These are phyloP conservation scores for Adansonia madagascariensis DNA, from an alignment of 441 rosid species.

Conservation along the genomic window DNA sequence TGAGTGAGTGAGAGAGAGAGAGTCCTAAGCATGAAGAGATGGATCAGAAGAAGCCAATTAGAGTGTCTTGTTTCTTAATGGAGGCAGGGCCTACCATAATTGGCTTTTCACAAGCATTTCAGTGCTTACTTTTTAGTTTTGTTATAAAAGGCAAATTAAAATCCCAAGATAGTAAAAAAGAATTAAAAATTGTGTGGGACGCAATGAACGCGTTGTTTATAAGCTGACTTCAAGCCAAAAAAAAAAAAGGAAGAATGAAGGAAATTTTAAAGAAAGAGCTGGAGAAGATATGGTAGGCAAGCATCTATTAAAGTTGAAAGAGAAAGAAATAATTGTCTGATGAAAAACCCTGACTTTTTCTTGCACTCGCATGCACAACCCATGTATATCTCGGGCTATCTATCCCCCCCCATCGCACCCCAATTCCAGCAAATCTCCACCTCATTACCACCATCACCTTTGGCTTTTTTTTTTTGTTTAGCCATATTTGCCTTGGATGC, in stretches of 20 bases:
- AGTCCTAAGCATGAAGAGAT: slow-evolving; percentile 36
- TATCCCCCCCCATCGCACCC: too few relatives aligned
- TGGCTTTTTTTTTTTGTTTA: background rate
- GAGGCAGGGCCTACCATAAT: slow-evolving; percentile 48
- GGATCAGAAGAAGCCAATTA: slow-evolving; percentile 23
- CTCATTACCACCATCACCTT: background rate
- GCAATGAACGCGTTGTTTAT: slow-evolving; percentile 71
- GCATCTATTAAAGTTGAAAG: slow-evolving; percentile 47
- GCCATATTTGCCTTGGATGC: background rate
- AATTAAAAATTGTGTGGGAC: slow-evolving; percentile 54
- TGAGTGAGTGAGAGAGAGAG: slow-evolving; percentile 2
- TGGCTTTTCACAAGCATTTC: slow-evolving; percentile 43
- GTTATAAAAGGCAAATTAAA: slow-evolving; percentile 2
- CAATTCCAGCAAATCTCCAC: background rate
- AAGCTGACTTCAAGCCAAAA: slow-evolving; percentile 53
- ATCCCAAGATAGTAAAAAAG: background rate
- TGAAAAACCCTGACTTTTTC: slow-evolving; percentile 32
- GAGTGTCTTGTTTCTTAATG: slow-evolving; percentile 27
- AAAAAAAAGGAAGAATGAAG: slow-evolving; percentile 25
- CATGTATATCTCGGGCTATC: slow-evolving; percentile 25
- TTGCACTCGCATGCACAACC: slow-evolving; percentile 34
- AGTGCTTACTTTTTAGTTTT: slow-evolving; percentile 49
- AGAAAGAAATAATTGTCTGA: background rate
- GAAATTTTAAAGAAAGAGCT: slow-evolving; percentile 46
- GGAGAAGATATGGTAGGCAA: slow-evolving; percentile 56